A percentile compares a stretch with the other conserved stretches of the same genome.
Evolutionary conservation across 1,139 yeast species (phyloP).

Genomic region (Lodderomyces margitis): DNA sequence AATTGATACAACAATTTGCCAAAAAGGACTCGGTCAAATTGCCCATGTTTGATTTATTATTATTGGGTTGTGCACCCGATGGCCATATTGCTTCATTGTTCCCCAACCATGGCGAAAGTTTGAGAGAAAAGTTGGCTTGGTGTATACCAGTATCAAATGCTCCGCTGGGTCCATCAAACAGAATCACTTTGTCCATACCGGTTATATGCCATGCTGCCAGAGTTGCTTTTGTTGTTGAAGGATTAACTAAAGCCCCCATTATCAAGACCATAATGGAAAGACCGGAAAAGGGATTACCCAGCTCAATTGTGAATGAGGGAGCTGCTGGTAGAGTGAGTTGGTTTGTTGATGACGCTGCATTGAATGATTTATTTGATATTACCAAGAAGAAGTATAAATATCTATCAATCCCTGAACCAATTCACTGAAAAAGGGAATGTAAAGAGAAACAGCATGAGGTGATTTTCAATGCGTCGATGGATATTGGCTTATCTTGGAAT

Average conservation of each 20-base stretch:
- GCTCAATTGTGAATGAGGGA: slow-evolving; percentile 89
- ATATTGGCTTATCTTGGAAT: too few species aligned
- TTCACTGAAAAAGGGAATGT: background rate
- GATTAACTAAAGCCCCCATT: slow-evolving; percentile 92
- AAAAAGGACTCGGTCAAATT: slow-evolving; percentile 91
- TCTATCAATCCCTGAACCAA: slow-evolving; percentile 28
- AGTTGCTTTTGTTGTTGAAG: slow-evolving; percentile 93
- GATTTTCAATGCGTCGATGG: too few species aligned
- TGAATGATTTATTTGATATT: slow-evolving; percentile 72
- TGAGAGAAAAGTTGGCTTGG: slow-evolving; percentile 94
- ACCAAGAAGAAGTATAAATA: slow-evolving; percentile 76
- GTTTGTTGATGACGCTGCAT: slow-evolving; percentile 97
- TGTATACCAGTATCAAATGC: slow-evolving; percentile 91
- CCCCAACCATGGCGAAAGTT: slow-evolving; percentile 81
- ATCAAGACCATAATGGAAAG: slow-evolving; percentile 93
- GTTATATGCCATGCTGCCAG: slow-evolving; percentile 93
- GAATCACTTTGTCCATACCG: slow-evolving; percentile 91
- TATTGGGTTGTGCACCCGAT: slow-evolving; percentile 97
- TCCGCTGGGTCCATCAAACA: slow-evolving; percentile 82
- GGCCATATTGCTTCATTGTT: slow-evolving; percentile 96
- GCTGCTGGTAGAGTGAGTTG: slow-evolving; percentile 96
- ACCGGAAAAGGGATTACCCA: slow-evolving; percentile 95
- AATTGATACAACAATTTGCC: slow-evolving; percentile 86
- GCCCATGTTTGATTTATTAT: slow-evolving; percentile 87
- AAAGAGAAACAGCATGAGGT: too few species aligned